Base-by-base conservation (phyloP, 2,329 filamentous ascomycete species). In the Colletotrichum sp. region DNA sequence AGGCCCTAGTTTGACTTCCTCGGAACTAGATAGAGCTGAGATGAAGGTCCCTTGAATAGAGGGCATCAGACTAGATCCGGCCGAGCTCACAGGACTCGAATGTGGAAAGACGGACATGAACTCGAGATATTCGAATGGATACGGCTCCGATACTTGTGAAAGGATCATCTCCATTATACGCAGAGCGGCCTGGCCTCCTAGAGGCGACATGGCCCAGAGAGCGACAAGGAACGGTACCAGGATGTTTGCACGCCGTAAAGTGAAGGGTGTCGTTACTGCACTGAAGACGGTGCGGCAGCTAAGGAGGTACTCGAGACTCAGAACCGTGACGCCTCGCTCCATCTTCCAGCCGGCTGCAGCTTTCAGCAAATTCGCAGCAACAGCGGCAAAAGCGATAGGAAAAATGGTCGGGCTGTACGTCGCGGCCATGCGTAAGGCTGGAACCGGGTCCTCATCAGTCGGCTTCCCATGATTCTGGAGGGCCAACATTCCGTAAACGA, bases 291-390 rank as follows among this genome's bases (percentile, higher is more conserved):
- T 64, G 7, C 65, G 71, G 18, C 71, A 63, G 16, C 58, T 57
- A 2, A 73, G 57, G 0, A 73, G 71, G 60, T 68, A 73, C 15
- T 73, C 71, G 5, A 73, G 13, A 8, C 60, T 60, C 2, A 73
- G 65, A 2, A 73, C 8, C 9, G 71, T 28, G 30, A 73, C 55
- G 28, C 71, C 71, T 24, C 57, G 34, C 16, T 73, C 71, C 15
- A 73, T 30, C 58, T 73, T 73, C 71, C 71, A 68, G n/a, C 38
- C 65, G 6, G 65, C 71, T 24, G 30, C 48, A 7, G 71, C 58
- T 13, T 68, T 73, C 6, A 73, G 57, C 3, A 73, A n/a, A 12
- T 65, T 73, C 3, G 71, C 71, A 15, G 58, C 32, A 5, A 65
- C 43, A 5, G 71, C 71, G 6, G 71, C 55, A 32, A 73, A 73